phyloP scores from a whole-genome alignment of 2,329 filamentous ascomycete species.

The Hirsutella rhossiliensis region DNA sequence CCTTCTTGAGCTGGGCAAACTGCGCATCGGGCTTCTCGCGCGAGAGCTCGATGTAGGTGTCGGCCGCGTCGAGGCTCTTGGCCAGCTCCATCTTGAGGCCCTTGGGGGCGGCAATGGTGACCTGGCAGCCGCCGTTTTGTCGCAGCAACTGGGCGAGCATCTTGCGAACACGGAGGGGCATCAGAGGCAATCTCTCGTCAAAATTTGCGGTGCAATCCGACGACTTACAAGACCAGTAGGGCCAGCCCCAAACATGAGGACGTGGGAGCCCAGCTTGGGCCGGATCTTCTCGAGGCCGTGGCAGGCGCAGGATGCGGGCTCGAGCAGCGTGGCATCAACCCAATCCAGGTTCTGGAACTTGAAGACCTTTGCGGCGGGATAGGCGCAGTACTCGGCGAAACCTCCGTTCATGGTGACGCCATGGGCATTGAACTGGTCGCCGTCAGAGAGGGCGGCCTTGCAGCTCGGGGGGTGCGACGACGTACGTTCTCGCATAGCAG shows the following conservation, averaged over 20 bases:
- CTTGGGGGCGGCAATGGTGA: conserved; percentile 55
- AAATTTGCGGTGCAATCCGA: neutral
- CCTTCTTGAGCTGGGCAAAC: conserved; percentile 47
- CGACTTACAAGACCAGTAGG: conserved; percentile 47
- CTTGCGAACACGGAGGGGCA: conserved; percentile 7
- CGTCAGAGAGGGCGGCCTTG: neutral
- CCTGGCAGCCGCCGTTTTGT: conserved; percentile 55
- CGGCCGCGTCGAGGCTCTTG: conserved; percentile 40
- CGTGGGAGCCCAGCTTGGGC: conserved; percentile 51
- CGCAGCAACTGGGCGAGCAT: conserved; percentile 50
- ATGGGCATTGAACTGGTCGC: conserved; percentile 45
- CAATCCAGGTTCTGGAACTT: conserved; percentile 53
- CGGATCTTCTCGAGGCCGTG: conserved; percentile 59
- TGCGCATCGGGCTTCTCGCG: conserved; percentile 43
- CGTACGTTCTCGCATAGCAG: conserved; percentile 52
- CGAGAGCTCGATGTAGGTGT: conserved; percentile 41
- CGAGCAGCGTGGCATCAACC: conserved; percentile 57
- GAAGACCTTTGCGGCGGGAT: conserved; percentile 45
- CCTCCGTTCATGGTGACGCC: conserved; percentile 58
- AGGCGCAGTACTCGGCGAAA: conserved; percentile 57
- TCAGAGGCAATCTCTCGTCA: neutral
- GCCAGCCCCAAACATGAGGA: conserved; percentile 55
- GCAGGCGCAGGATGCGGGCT: conserved; percentile 59
- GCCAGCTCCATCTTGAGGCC: conserved; percentile 63
- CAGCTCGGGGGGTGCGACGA: neutral